These are phyloP conservation scores for Colletotrichum eleusines DNA, from an alignment of 2,329 filamentous ascomycete genomes.

Conservation along the genomic window DNA sequence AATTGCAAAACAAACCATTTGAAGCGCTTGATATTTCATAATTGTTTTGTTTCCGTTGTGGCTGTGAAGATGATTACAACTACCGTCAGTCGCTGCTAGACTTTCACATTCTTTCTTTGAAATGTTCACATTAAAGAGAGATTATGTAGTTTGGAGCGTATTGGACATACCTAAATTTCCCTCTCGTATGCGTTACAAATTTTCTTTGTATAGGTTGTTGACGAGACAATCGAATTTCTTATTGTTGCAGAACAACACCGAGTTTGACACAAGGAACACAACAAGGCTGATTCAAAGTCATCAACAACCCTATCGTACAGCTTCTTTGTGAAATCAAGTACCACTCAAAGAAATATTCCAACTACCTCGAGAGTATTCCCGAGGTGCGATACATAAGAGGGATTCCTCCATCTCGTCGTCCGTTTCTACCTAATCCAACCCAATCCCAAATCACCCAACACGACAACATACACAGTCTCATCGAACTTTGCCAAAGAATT, in stretches of 20 bases:
- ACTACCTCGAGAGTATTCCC: not conserved
- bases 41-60: not conserved
- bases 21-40: accelerated
- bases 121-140: not conserved
- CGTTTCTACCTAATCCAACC: too few relatives aligned
- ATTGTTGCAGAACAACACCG: not conserved
- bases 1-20: not conserved
- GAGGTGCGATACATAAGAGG: not conserved
- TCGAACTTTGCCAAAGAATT: too few relatives aligned
- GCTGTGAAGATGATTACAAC: not conserved
- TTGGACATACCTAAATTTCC: not conserved
- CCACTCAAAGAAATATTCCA: accelerated
- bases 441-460: not conserved
- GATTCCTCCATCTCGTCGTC: not conserved
- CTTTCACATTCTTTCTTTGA: not conserved
- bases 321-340: not conserved
- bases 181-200: not conserved
- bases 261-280: not conserved
- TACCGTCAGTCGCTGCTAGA: not conserved
- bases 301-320: accelerated
- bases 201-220: accelerated
- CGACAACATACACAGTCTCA: not conserved
- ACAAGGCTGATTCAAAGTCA: too few relatives aligned
- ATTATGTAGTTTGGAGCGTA: too few relatives aligned
- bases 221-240: not conserved